These are phyloP conservation scores for Metschnikowia kofuensis DNA, from an alignment of 805 yeast genomes.

Conservation along the genomic window DNA sequence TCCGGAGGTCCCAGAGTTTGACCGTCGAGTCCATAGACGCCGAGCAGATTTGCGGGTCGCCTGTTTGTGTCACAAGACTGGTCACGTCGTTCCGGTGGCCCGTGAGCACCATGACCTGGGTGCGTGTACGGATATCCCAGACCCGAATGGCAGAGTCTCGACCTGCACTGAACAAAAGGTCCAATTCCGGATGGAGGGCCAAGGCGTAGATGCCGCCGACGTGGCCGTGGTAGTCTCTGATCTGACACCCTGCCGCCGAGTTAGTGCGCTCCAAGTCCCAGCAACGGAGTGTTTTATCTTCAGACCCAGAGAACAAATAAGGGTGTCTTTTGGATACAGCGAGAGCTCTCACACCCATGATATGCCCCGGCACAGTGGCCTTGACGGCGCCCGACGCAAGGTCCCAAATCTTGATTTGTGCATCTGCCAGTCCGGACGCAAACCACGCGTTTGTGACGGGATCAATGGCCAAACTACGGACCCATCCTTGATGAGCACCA, in stretches of 20 bases:
- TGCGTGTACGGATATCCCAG: slow-evolving; percentile 89
- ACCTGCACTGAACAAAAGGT: slow-evolving; percentile 82
- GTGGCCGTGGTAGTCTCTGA: slow-evolving; percentile 93
- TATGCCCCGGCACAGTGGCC: slow-evolving; percentile 84
- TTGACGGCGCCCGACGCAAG: slow-evolving; percentile 65
- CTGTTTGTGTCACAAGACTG: slow-evolving; percentile 60
- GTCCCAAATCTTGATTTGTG: slow-evolving; percentile 91
- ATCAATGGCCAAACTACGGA: slow-evolving; percentile 75
- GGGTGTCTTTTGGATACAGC: slow-evolving; percentile 75
- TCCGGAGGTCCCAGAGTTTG: slow-evolving; percentile 84
- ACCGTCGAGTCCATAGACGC: slow-evolving; percentile 84
- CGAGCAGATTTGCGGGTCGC: slow-evolving; percentile 83
- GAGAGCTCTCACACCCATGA: slow-evolving; percentile 81
- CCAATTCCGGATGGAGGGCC: slow-evolving; percentile 84
- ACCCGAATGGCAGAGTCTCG: slow-evolving; percentile 81
- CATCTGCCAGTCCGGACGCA: slow-evolving; percentile 86
- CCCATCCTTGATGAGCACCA: slow-evolving; percentile 91
- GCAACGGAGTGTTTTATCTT: slow-evolving; percentile 88
- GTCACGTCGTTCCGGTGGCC: slow-evolving; percentile 83
- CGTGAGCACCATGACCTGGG: slow-evolving; percentile 68
- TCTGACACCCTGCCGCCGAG: slow-evolving; percentile 46
- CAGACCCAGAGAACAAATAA: slow-evolving; percentile 87
- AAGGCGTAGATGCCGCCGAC: slow-evolving; percentile 82
- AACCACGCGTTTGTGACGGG: slow-evolving; percentile 84
- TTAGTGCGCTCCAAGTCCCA: slow-evolving; percentile 93